These are phyloP conservation scores for Cryptococcus sp. DNA, from an alignment of 1,284 basidiomycete species.

Conservation along the genomic window DNA sequence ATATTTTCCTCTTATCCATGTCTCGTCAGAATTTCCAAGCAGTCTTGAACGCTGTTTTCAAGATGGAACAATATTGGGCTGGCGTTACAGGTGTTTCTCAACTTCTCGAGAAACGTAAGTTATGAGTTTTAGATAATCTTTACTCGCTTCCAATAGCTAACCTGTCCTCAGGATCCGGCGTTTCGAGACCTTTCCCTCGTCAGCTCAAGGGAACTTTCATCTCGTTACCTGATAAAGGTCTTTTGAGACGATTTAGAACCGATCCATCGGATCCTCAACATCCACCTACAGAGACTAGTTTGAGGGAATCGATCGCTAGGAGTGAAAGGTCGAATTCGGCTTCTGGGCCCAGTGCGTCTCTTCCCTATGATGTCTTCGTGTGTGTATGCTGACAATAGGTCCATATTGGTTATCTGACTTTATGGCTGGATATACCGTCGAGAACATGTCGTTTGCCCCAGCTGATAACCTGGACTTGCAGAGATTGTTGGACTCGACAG, in stretches of 20 bases:
- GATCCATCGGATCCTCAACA: conserved; percentile 43
- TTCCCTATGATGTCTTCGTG: not conserved
- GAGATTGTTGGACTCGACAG: conserved; percentile 19
- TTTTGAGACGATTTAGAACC: conserved; percentile 45
- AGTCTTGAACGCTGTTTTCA: conserved; percentile 38
- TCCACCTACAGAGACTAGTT: conserved; percentile 46
- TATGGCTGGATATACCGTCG: conserved; percentile 45
- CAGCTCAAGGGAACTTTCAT: conserved; percentile 43
- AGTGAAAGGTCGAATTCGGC: conserved; percentile 20
- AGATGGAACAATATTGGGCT: conserved; percentile 49
- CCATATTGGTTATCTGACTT: conserved; percentile 42
- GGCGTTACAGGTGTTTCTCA: conserved; percentile 42
- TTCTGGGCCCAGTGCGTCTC: conserved; percentile 23
- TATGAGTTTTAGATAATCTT: too few relatives aligned
- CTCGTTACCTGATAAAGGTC: conserved; percentile 47
- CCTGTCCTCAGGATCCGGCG: conserved; percentile 28
- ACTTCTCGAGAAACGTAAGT: conserved; percentile 42
- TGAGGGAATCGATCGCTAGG: conserved; percentile 42
- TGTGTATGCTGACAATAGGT: conserved; percentile 7
- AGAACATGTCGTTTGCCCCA: conserved; percentile 46
- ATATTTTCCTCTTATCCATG: conserved; percentile 45
- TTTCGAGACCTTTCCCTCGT: conserved; percentile 17
- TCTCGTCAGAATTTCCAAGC: conserved; percentile 45
- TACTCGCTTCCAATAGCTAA: not conserved
- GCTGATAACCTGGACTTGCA: conserved; percentile 44